Base-by-base conservation (phyloP, 257 asterid genomes). In the Nicotiana paniculata region DNA sequence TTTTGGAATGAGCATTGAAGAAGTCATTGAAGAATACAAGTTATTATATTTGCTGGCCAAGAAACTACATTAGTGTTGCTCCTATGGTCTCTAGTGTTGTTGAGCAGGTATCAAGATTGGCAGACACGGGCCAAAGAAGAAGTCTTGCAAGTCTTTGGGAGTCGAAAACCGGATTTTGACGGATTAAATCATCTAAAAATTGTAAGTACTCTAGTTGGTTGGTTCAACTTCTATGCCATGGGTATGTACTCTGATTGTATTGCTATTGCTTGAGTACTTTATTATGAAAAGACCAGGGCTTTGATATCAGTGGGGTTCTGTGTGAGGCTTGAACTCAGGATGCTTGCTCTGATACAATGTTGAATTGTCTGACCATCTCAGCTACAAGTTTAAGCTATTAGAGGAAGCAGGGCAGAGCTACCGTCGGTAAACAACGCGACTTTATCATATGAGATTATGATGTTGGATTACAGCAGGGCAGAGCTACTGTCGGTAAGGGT, bases 31-130 rank as follows among this genome's bases (percentile, higher is more conserved):
- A 43, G 93, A 90, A 75, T 90, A 91, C 92, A 90, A 85, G 77
- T 72, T 90, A 30, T 89, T 90, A 80, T 87, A 89, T 87, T 87
- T 67, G 90, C 89, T 18, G 93, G 93, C 0, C 88, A 90, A 58
- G 97, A 92, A 61, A 92, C 91, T 13, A 92, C 93, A 4, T 88
- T 93, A 0, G 64, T 67, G n/a, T 79, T 89, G 81, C 90, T 92
- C 24, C 85, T 88, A 1, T 92, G 97, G 97, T 84, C 95, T 7
- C 13, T 92, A 86, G 76, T 92, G 83, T 75, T 89, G 13, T 72
- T 92, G n/a, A 72, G 78, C 78, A 72, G 59, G 17, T 24, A 24
- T 46, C 78, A 51, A 46, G 78, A 72, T 83, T 91, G 91, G 91
- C 93, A 90, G 78, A 53, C 21, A 0, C 57, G 79, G 13, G 90